A percentile compares a stretch with the other conserved stretches of the same genome.
phyloP scores from a whole-genome alignment of 2,329 filamentous ascomycete genomes.

The Hawksworthiomyces lignivorus region DNA sequence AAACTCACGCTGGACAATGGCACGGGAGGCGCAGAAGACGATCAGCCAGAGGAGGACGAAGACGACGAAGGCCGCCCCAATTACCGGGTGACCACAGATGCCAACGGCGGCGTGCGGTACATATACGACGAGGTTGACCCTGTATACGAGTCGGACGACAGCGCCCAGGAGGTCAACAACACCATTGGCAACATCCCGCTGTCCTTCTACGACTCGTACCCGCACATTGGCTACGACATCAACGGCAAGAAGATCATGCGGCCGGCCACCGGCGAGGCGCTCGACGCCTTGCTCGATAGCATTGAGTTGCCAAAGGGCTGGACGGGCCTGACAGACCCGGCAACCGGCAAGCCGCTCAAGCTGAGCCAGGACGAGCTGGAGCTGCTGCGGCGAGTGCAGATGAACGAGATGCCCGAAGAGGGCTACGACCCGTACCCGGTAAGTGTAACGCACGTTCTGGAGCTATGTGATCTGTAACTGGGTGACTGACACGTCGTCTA shows the following conservation, averaged over 20 bases:
- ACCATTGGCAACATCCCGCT: constrained; percentile 94
- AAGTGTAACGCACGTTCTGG: no score
- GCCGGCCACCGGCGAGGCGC: constrained; percentile 83
- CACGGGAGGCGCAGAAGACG: constrained; percentile 22
- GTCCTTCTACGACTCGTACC: constrained; percentile 94
- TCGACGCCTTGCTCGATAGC: constrained; percentile 89
- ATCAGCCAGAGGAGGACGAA: constrained; percentile 27
- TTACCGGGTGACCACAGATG: constrained; percentile 62
- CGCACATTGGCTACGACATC: constrained; percentile 97
- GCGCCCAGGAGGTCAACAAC: constrained; percentile 67
- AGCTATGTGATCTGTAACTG: no score
- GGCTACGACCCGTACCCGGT: constrained; percentile 89
- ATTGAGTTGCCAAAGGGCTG: constrained; percentile 96
- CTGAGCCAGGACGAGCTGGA: constrained; percentile 83
- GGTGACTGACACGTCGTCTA: no score
- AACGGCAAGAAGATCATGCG: constrained; percentile 98
- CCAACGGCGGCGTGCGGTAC: constrained; percentile 84
- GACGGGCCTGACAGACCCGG: constrained; percentile 90
- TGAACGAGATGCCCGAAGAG: constrained; percentile 79
- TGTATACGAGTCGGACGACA: constrained; percentile 92
- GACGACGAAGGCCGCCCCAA: constrained; percentile 34
- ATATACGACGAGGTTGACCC: constrained; percentile 91
- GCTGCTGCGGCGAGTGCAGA: constrained; percentile 78
- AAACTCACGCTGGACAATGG: constrained; percentile 25
- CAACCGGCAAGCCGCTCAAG: constrained; percentile 86